Base-by-base conservation (phyloP, 2,329 filamentous ascomycete species). In the Fusarium devonianum region DNA sequence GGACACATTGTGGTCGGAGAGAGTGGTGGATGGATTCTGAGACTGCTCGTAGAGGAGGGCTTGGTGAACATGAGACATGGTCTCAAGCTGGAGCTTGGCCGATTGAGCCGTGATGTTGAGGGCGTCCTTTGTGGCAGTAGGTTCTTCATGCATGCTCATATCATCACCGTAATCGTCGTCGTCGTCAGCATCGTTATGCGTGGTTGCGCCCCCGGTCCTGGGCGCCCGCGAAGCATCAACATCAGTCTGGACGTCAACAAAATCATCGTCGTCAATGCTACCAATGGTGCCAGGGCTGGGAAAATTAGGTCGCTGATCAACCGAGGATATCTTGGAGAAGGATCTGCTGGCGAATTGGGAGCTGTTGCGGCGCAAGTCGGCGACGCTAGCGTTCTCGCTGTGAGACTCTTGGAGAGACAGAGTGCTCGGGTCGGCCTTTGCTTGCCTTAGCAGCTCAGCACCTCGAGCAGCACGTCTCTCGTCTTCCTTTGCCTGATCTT, bases 21-120 rank as follows among this genome's bases (percentile, higher is more conserved):
- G 80, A 1, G 84, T 76, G 48, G 90, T 80, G 10, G 78, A 77
- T 0, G 93, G 90, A 51, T 88, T 89, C 62, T 81, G 86, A 5
- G 78, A 72, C 11, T 68, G 49, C 71, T 96, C 89, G 1, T 78
- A 75, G 57, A 92, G 83, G 38, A 97, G 76, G 3, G 92, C 92
- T n/a, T 85, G 77, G 48, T 92, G 91, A 18, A 99, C 91, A 62
- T 90, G 87, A 6, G 88, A 86, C 60, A 99, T 83, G 30, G 96
- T 88, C 67, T 97, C 93, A 5, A 99, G 83, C 71, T 99, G 94
- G 22, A 97, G 75, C 68, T 89, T 93, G 9, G 92, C 92, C 11
- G 94, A 97, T 70, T 97, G 93, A 0, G 94, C 94, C 3, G 93
- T 97, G 66, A 99, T 97, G 69, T 93, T 93, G 72, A 97, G 92